phyloP scores from a whole-genome alignment of 192 early-diverging fungal species.

The Anaeromyces robustus region DNA sequence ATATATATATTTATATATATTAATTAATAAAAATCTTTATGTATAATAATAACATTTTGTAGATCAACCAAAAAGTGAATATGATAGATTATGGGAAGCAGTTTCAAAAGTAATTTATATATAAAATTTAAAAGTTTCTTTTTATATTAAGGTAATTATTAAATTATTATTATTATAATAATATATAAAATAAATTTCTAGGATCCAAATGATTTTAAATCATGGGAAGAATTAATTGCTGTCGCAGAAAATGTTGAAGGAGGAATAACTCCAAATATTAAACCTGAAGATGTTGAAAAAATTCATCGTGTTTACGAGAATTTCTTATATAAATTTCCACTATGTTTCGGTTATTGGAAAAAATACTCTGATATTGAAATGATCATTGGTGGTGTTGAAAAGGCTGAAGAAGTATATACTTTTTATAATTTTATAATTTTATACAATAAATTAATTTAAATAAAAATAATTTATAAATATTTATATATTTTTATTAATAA shows the following conservation, averaged over 20 bases:
- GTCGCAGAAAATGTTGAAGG: constrained; percentile 38
- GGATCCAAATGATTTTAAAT: background rate
- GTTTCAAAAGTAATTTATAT: background rate
- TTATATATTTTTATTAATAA: too few relatives aligned
- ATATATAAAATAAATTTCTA: background rate
- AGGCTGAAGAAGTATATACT: constrained; percentile 34
- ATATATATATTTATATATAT: too few relatives aligned
- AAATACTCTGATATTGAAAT: constrained; percentile 54
- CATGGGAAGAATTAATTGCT: constrained; percentile 21
- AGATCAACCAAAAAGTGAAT: background rate
- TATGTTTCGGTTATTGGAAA: constrained; percentile 69
- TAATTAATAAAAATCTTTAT: too few relatives aligned
- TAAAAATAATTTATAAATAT: too few relatives aligned
- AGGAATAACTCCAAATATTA: constrained; percentile 25
- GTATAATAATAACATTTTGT: background rate
- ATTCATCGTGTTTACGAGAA: constrained; percentile 41
- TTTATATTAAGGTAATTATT: background rate
- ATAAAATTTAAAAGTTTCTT: background rate
- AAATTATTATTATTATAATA: too few relatives aligned
- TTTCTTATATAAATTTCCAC: constrained; percentile 51
- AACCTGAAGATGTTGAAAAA: constrained; percentile 22
- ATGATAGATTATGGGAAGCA: background rate
- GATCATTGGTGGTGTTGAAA: constrained; percentile 28
- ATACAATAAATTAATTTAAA: too few relatives aligned
- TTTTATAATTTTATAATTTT: too few relatives aligned